Conservation (phyloP, 2,329 filamentous ascomycete species). For the Coleophoma crateriformis region DNA sequence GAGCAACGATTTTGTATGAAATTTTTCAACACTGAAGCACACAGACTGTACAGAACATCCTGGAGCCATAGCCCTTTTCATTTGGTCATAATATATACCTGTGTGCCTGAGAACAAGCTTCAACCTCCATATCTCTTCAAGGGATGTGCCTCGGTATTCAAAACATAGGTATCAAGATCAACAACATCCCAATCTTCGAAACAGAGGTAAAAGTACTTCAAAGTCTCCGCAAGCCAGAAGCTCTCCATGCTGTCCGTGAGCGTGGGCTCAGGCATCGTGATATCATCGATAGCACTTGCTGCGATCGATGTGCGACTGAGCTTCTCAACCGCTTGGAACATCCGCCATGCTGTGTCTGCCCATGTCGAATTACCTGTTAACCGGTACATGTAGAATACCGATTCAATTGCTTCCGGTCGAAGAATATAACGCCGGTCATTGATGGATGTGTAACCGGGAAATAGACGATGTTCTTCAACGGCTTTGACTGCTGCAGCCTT, state of each 20-base stretch:
- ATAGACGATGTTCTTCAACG: conserved; percentile 10
- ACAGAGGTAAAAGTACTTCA: conserved; percentile 59
- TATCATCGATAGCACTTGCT: conserved; percentile 35
- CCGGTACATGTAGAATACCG: conserved; percentile 54
- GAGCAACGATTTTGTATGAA: too few relatives aligned
- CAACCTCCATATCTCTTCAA: conserved; percentile 29
- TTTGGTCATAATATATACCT: too few relatives aligned
- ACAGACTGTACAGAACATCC: too few relatives aligned
- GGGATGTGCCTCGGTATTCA: conserved; percentile 29
- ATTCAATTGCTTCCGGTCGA: conserved; percentile 61
- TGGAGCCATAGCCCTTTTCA: too few relatives aligned
- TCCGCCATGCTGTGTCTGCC: conserved; percentile 40
- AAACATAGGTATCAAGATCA: conserved; percentile 56
- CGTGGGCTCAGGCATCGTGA: conserved; percentile 37
- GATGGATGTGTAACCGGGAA: conserved; percentile 15
- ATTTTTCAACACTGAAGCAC: too few relatives aligned
- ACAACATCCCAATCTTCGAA: conserved; percentile 41
- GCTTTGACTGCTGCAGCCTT: conserved; percentile 2
- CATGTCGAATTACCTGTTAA: conserved; percentile 25
- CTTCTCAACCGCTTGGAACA: conserved; percentile 40
- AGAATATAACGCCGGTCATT: conserved; percentile 40
- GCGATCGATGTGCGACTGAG: conserved; percentile 35
- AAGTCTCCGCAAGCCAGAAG: conserved; percentile 60
- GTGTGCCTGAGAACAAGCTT: neutral
- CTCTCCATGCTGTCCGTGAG: conserved; percentile 49